Conservation (phyloP, 192 early-diverging fungal genomes). For the Entomortierella lignicola region DNA sequence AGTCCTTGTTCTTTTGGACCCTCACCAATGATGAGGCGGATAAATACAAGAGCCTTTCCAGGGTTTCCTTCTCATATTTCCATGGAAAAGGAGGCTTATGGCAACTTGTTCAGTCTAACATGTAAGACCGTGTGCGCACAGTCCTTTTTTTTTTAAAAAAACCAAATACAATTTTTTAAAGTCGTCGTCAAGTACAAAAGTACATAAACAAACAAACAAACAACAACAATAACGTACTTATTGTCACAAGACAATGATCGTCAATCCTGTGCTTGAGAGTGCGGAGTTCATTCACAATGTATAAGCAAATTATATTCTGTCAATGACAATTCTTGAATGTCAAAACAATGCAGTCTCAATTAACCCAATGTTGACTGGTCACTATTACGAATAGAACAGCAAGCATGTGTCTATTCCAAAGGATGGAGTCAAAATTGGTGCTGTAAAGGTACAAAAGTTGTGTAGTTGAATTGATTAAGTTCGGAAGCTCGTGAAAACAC, state of each 20-base stretch:
- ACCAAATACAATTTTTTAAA: not conserved
- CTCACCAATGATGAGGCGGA: not conserved
- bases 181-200: no score
- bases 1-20: not conserved
- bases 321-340: no score
- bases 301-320: not conserved
- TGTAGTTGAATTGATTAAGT: not conserved
- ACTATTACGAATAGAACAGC: conserved; percentile 57
- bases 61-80: not conserved
- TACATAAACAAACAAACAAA: no score
- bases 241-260: conserved; percentile 28
- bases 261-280: conserved; percentile 64
- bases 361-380: no score
- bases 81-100: not conserved
- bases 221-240: no score
- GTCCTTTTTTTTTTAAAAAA: no score
- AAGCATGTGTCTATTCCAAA: conserved; percentile 69
- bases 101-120: no score
- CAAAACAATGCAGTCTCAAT: no score
- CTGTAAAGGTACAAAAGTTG: conserved; percentile 47
- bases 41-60: not conserved
- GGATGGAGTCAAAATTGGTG: conserved; percentile 63
- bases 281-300: conserved; percentile 65
- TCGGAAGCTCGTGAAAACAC: no score
- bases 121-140: no score